phyloP scores from a whole-genome alignment of 306 rosid genomes.

The Corylus heterophylla region DNA sequence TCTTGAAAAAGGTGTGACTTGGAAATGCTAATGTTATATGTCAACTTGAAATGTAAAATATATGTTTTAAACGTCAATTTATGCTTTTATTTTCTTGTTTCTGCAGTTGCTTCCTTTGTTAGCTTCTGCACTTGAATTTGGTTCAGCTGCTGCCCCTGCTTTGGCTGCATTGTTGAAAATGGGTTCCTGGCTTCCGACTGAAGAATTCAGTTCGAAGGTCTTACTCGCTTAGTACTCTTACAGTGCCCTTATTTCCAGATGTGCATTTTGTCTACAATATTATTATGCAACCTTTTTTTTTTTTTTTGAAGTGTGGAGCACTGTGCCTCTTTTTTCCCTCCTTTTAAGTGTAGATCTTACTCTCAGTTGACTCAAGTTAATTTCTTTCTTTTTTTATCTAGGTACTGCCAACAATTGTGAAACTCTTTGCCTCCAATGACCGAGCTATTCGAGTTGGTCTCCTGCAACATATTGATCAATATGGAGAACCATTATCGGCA shows the following conservation, averaged over 20 bases:
- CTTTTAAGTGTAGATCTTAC: conserved; percentile 16
- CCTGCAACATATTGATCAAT: conserved; percentile 96
- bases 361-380: conserved; percentile 18
- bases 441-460: conserved; percentile 90
- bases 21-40: conserved; percentile 20
- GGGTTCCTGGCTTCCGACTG: conserved; percentile 93
- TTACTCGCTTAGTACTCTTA: conserved; percentile 19
- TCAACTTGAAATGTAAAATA: conserved; percentile 4
- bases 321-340: conserved; percentile 1
- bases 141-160: conserved; percentile 99
- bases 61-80: conserved; percentile 24
- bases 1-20: conserved; percentile 83
- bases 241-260: conserved; percentile 3
- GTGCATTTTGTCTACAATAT: background rate
- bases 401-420: conserved; percentile 86
- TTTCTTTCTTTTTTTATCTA: conserved; percentile 34
- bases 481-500: conserved; percentile 82
- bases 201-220: conserved; percentile 86
- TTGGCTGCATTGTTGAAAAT: conserved; percentile 93
- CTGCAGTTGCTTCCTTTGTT: conserved; percentile 92
- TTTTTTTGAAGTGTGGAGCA: background rate
- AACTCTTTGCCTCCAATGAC: conserved; percentile 94
- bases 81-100: conserved; percentile 42
- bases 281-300: no score
- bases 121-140: conserved; percentile 99